phyloP scores from a whole-genome alignment of 163 green algal genomes.

The Chloromonas sp. region DNA sequence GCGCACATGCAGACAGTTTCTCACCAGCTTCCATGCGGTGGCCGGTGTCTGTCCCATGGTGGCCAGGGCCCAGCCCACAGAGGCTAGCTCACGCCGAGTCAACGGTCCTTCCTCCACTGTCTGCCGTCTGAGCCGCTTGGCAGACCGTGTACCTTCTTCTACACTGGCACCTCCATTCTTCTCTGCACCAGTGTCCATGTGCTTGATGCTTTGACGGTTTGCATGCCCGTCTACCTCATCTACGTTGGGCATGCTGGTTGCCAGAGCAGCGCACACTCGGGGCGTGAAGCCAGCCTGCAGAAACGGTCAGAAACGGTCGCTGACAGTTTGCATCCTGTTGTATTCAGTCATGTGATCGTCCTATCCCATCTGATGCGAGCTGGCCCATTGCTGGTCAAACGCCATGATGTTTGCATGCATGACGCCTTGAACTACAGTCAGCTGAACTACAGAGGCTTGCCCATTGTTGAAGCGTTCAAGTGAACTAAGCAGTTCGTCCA shows the following conservation, averaged over 20 bases:
- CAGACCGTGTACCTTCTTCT: not conserved
- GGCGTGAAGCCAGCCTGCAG: not conserved
- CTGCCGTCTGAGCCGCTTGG: not conserved
- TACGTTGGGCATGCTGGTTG: not conserved
- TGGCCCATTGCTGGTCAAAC: too few species aligned
- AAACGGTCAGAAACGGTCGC: too few species aligned
- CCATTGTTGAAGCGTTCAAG: too few species aligned
- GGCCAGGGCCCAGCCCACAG: not conserved
- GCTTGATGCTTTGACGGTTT: not conserved
- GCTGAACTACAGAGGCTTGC: too few species aligned
- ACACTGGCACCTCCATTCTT: not conserved
- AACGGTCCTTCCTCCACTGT: not conserved
- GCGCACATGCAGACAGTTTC: not conserved
- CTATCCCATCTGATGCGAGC: too few species aligned
- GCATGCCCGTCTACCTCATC: not conserved
- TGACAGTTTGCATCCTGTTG: too few species aligned
- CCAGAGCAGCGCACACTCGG: not conserved
- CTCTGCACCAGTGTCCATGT: not conserved
- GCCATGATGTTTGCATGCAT: too few species aligned
- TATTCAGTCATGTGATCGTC: too few species aligned
- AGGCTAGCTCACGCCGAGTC: not conserved
- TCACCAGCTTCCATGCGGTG: not conserved
- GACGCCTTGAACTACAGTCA: too few species aligned
- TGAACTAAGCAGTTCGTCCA: too few species aligned
- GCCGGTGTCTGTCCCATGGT: not conserved